Evolutionary conservation across 768 basidiomycete genomes (phyloP).

Genomic region (Suillus hirtellus): DNA sequence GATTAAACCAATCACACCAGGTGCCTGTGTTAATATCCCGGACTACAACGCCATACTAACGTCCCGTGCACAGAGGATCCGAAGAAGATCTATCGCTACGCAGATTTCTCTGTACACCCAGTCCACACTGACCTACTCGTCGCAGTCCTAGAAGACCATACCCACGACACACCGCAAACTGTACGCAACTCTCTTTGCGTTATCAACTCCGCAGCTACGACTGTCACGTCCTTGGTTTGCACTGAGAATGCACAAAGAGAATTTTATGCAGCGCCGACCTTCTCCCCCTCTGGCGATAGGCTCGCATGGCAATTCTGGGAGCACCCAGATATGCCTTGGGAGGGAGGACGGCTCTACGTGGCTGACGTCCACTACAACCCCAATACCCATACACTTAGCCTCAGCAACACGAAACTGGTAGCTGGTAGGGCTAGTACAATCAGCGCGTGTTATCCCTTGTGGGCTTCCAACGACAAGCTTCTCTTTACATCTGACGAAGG

Average conservation of each 20-base stretch:
- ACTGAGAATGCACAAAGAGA: slow-evolving; percentile 48
- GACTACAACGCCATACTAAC: background rate
- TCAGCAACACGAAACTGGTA: background rate
- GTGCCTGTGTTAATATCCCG: slow-evolving; percentile 32
- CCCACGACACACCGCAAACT: slow-evolving; percentile 35
- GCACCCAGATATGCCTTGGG: slow-evolving; percentile 76
- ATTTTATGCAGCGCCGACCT: slow-evolving; percentile 65
- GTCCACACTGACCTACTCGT: slow-evolving; percentile 52
- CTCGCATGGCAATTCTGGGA: slow-evolving; percentile 69
- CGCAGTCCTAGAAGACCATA: slow-evolving; percentile 73
- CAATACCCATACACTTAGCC: slow-evolving; percentile 12
- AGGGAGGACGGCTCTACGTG: slow-evolving; percentile 56
- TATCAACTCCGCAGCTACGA: slow-evolving; percentile 49
- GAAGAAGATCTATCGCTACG: slow-evolving; percentile 56
- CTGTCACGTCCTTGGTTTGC: slow-evolving; percentile 45
- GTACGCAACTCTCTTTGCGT: slow-evolving; percentile 55
- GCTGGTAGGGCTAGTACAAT: slow-evolving; percentile 6
- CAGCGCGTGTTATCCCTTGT: slow-evolving; percentile 57
- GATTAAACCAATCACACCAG: slow-evolving; percentile 53
- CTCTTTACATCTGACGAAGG: slow-evolving; percentile 61
- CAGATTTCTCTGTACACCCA: slow-evolving; percentile 62
- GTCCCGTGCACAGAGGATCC: background rate
- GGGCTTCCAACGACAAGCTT: slow-evolving; percentile 56
- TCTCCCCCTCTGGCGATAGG: slow-evolving; percentile 58
- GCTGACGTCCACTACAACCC: slow-evolving; percentile 43